A percentile compares a stretch with the other conserved stretches of the same genome.
Conservation (phyloP, 352 stramenopile species). For the Phytophthora nicotianae region DNA sequence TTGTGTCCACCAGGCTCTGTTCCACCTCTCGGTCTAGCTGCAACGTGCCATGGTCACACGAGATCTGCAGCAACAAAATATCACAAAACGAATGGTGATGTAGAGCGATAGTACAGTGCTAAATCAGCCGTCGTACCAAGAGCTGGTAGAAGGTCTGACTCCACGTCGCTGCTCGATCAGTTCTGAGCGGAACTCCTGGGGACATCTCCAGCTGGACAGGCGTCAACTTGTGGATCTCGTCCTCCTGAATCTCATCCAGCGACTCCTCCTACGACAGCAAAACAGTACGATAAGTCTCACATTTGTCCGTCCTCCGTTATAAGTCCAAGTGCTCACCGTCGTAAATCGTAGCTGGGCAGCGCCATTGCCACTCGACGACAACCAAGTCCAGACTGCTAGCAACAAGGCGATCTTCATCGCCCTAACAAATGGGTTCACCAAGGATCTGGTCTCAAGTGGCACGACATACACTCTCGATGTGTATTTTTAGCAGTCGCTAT, state of each 20-base stretch:
- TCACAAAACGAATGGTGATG: not conserved
- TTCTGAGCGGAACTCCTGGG: not conserved
- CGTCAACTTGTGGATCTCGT: constrained; percentile 16
- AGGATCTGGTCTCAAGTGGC: constrained; percentile 6
- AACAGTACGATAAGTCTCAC: constrained; percentile 1
- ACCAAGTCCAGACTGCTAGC: constrained; percentile 12
- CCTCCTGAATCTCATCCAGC: constrained; percentile 27
- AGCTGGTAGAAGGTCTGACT: constrained; percentile 17
- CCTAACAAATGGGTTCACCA: not conserved
- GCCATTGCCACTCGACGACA: constrained; percentile 4
- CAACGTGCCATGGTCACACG: constrained; percentile 30
- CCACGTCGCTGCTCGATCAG: constrained; percentile 8
- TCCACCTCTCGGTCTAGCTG: constrained; percentile 12
- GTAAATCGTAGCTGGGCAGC: constrained; percentile 17
- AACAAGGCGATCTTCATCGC: constrained; percentile 29
- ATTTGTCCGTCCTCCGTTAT: not conserved
- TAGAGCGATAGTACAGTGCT: not conserved
- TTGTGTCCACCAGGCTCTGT: constrained; percentile 26
- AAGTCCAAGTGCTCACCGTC: constrained; percentile 14
- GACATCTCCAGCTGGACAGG: constrained; percentile 17
- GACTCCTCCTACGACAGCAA: constrained; percentile 23
- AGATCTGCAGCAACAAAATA: constrained; percentile 21
- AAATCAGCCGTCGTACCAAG: constrained; percentile 16
- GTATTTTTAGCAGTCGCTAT: no score
- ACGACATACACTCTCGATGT: constrained; percentile 1